phyloP scores from a whole-genome alignment of 345 rosid species.

The Dipteronia dyeriana region DNA sequence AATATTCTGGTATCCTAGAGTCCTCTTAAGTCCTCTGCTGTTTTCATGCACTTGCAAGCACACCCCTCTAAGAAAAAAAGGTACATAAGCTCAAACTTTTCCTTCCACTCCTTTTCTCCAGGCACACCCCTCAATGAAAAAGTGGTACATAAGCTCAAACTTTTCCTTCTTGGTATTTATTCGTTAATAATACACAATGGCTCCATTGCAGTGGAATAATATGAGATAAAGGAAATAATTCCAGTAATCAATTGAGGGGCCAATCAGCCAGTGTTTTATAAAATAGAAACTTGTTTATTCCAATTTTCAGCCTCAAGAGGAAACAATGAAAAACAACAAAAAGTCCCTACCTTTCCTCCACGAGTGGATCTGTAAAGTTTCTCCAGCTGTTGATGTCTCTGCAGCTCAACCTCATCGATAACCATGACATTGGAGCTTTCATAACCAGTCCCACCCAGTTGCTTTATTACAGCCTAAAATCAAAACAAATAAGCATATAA shows the following conservation, averaged over 20 bases:
- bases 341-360: constrained; percentile 59
- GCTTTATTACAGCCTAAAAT: constrained; percentile 93
- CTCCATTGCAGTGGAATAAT: not conserved
- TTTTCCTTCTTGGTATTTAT: not conserved
- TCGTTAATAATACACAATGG: not conserved
- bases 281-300: not conserved
- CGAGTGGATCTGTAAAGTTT: constrained; percentile 86
- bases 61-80: not conserved
- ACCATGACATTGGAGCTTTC: constrained; percentile 87
- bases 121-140: not conserved
- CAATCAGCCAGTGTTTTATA: not conserved
- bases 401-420: constrained; percentile 91
- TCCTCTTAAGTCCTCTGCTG: not conserved
- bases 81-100: not conserved
- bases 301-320: constrained; percentile 9
- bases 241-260: not conserved
- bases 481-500: constrained; percentile 15
- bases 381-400: constrained; percentile 90
- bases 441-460: constrained; percentile 83
- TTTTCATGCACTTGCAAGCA: not conserved
- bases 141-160: not conserved
- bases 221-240: not conserved
- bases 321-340: not conserved
- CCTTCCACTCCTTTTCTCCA: not conserved
- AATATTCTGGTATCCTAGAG: not conserved